Conservation (phyloP, 768 basidiomycete genomes). For the Antrodiella citrinella region DNA sequence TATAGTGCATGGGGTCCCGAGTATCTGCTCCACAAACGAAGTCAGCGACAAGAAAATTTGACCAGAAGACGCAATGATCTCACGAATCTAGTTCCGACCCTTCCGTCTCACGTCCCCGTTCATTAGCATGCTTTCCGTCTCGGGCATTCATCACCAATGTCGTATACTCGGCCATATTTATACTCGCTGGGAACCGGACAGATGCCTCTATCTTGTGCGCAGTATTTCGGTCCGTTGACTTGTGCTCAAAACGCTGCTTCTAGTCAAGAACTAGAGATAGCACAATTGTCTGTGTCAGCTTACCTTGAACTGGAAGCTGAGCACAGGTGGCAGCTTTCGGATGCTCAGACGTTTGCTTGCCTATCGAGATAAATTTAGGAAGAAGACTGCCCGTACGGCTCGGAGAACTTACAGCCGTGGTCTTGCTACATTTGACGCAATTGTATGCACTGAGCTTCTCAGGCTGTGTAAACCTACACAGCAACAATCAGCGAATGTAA, state of each 20-base stretch:
- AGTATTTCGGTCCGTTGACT: conserved; percentile 58
- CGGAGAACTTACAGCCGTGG: conserved; percentile 42
- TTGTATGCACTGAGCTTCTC: conserved; percentile 79
- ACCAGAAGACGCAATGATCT: background rate
- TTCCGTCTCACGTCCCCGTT: too few relatives aligned
- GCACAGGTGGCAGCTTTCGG: conserved; percentile 75
- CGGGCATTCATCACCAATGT: conserved; percentile 47
- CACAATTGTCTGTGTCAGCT: conserved; percentile 3
- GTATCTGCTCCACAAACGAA: conserved; percentile 23
- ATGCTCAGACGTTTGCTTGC: conserved; percentile 84
- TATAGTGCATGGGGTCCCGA: conserved; percentile 63
- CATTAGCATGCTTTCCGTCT: conserved; percentile 21
- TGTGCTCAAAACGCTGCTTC: conserved; percentile 85
- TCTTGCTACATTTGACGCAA: conserved; percentile 74
- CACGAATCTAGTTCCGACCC: background rate
- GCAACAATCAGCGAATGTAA: background rate
- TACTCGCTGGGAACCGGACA: conserved; percentile 71
- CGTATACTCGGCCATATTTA: conserved; percentile 88
- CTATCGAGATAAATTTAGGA: conserved; percentile 28
- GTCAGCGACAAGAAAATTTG: background rate
- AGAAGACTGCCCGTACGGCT: conserved; percentile 2
- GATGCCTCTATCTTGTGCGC: conserved; percentile 80
- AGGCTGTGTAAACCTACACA: conserved; percentile 67
- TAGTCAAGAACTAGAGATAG: background rate
- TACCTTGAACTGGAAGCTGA: conserved; percentile 95